Percentiles rank a stretch among this genome's conserved stretches.
Conservation (phyloP, 2,329 filamentous ascomycete species). For the Eutypella sp. region DNA sequence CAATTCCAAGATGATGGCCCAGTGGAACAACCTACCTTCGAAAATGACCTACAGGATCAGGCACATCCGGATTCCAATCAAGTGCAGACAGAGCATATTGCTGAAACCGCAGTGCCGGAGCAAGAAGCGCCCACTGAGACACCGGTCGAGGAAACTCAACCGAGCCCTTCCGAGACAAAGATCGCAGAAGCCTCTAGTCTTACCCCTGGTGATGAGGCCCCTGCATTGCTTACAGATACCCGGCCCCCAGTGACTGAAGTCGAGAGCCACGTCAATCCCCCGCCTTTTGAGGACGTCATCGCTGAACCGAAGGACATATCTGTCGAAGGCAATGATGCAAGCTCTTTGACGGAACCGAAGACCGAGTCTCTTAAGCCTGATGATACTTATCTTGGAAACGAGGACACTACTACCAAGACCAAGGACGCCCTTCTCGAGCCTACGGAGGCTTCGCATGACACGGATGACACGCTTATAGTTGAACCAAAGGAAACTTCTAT, state of each 20-base stretch:
- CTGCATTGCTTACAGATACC: slow-evolving; percentile 4
- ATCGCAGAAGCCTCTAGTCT: slow-evolving; percentile 6
- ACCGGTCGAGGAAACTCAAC: slow-evolving; percentile 3
- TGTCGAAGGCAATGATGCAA: no score
- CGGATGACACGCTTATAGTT: no score
- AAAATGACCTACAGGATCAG: neutral
- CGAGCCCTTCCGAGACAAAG: slow-evolving; percentile 3
- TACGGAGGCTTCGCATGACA: no score
- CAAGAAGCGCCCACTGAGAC: slow-evolving; percentile 6
- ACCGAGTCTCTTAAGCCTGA: no score
- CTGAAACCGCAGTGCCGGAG: slow-evolving; percentile 5
- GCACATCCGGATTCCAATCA: neutral
- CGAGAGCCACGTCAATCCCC: slow-evolving; percentile 2
- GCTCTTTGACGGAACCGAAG: no score
- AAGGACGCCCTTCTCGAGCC: no score
- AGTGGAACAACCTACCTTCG: neutral
- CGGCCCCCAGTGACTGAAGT: slow-evolving; percentile 5
- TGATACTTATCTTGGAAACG: no score
- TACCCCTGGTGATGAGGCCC: slow-evolving; percentile 1
- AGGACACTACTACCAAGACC: no score
- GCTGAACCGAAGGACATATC: no score
- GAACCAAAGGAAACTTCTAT: no score
- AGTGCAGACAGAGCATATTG: slow-evolving; percentile 4
- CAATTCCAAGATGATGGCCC: neutral
- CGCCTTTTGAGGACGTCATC: neutral